Conservation (phyloP, 441 rosid species). For the Brassica balearica region DNA sequence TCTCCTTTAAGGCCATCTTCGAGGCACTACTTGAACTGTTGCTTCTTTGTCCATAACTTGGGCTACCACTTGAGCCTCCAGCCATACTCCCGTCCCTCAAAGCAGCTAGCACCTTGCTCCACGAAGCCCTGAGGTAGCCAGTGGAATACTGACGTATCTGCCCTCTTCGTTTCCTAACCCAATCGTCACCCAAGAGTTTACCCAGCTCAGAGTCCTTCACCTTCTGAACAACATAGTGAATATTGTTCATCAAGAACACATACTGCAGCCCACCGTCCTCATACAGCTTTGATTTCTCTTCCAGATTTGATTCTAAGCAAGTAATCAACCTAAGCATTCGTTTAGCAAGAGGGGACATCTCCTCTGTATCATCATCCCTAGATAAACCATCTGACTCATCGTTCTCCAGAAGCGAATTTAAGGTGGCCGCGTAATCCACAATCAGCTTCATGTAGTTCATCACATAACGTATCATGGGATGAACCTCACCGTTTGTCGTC, state of each 20-base stretch:
- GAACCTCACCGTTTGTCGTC: constrained; percentile 87
- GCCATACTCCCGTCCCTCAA: constrained; percentile 87
- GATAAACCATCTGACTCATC: constrained; percentile 47
- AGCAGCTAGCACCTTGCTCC: constrained; percentile 80
- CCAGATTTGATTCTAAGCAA: constrained; percentile 72
- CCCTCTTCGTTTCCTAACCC: constrained; percentile 92
- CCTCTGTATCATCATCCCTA: constrained; percentile 49
- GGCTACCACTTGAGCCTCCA: constrained; percentile 72
- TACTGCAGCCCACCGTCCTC: constrained; percentile 77
- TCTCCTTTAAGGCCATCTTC: constrained; percentile 80
- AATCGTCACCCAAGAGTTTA: constrained; percentile 82
- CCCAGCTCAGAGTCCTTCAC: constrained; percentile 90
- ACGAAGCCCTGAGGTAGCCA: constrained; percentile 86
- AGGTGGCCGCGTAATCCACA: constrained; percentile 77
- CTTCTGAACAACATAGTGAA: constrained; percentile 83
- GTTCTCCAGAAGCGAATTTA: constrained; percentile 65
- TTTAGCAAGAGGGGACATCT: constrained; percentile 59
- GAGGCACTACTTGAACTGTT: constrained; percentile 60
- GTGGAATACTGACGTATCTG: constrained; percentile 84
- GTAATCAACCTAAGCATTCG: constrained; percentile 69
- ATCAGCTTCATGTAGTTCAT: constrained; percentile 91
- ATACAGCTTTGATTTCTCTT: constrained; percentile 85
- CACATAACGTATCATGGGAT: constrained; percentile 92
- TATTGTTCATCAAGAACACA: constrained; percentile 91
- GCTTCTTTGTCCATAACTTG: constrained; percentile 53